Base-by-base conservation (phyloP, 1,284 basidiomycete species). In the Boletus mariae region DNA sequence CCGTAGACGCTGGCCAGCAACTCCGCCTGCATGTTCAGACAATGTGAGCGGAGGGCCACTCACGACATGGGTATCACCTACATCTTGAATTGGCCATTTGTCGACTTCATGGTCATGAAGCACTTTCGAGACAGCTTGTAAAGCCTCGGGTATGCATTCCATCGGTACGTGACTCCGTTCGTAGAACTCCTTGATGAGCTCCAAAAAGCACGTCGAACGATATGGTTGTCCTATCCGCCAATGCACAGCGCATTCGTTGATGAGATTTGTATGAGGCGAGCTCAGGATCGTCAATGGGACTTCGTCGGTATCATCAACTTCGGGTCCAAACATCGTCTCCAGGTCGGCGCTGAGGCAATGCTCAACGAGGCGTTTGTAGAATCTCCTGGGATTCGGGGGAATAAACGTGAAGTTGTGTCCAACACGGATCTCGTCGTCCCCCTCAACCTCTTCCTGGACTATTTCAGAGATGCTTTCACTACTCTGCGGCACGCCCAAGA, bases 271-370 rank as follows among this genome's bases (percentile, higher is more conserved):
- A 67, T 98, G 94, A 15, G 80, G 67, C 1, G 81, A 66, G 0
- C 92, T 93, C n/a, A 99, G 73, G 52, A 99, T 98, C 10, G 92
- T 92, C 31, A 99, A 75, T 1, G 94, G 93, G 4, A 99, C 96
- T 72, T 99, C 94, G 61, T 98, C 93, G 62, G 94, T 92, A 61
- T 98, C 96, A 32, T 94, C 89, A 34, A 98, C 85, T 44, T 89
- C 86, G 10, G 85, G 85, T 56, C 84, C 86, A 54, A 90, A 79
- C 86, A 99, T 94, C 35, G 87, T 82, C 65, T 95, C 92, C 47
- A 99, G 76, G 69, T 99, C 97, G 42, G 82, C 79, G 34, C 89
- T 79, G 44, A 99, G 81, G 66, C 94, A 96, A 49, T 84, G 76
- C 62, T 92, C 88, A 26, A 98, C 79, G 4, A 98, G 79, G 8